These are phyloP conservation scores for Chytriomyces sp. DNA, from an alignment of 192 early-diverging fungal genomes.

Conservation along the genomic window DNA sequence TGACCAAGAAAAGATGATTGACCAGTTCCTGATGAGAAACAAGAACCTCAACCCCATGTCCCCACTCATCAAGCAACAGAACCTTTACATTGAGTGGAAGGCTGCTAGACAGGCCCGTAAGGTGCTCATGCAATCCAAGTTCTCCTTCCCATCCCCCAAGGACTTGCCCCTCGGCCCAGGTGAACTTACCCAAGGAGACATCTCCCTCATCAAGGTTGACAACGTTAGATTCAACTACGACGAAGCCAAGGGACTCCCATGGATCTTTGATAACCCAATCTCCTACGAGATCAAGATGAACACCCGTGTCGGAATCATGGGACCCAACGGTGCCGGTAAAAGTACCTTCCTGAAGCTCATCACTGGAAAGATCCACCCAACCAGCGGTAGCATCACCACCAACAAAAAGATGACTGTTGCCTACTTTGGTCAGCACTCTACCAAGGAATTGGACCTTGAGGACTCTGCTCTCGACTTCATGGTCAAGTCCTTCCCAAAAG, in stretches of 20 bases:
- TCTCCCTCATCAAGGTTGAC: constrained; percentile 75
- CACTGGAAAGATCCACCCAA: constrained; percentile 71
- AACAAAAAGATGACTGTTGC: constrained; percentile 83
- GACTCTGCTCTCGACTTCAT: constrained; percentile 31
- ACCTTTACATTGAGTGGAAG: constrained; percentile 18
- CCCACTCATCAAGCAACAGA: constrained; percentile 51
- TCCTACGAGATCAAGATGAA: constrained; percentile 71
- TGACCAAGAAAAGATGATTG: constrained; percentile 32
- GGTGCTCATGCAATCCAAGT: constrained; percentile 37
- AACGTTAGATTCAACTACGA: constrained; percentile 79
- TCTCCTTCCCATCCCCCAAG: constrained; percentile 77
- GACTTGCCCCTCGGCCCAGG: constrained; percentile 51
- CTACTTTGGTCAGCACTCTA: constrained; percentile 87
- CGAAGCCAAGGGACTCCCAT: constrained; percentile 48
- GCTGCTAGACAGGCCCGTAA: constrained; percentile 16
- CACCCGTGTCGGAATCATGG: constrained; percentile 80
- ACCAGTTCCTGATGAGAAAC: constrained; percentile 41
- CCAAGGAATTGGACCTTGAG: constrained; percentile 50
- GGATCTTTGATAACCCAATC: constrained; percentile 57
- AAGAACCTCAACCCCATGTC: constrained; percentile 75
- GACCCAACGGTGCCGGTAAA: constrained; percentile 75
- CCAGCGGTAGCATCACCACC: constrained; percentile 70
- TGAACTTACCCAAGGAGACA: constrained; percentile 72
- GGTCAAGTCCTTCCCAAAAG: constrained; percentile 17
- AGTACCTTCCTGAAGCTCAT: constrained; percentile 82